Percentiles rank a stretch among this genome's conserved stretches.
phyloP scores from a whole-genome alignment of 441 rosid species.

The Daphne laureola region DNA sequence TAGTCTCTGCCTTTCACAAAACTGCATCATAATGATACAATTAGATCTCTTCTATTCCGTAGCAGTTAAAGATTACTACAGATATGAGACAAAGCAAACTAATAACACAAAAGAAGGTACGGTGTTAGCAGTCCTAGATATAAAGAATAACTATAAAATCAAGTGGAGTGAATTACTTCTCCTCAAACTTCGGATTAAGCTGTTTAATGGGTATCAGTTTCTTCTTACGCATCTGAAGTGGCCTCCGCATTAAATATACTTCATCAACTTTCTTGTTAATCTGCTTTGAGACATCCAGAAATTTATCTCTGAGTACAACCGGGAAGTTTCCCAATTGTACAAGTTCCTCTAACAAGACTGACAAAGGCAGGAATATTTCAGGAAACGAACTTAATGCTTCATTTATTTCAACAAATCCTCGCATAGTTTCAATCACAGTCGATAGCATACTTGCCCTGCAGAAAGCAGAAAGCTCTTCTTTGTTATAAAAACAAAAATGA shows the following conservation, averaged over 20 bases:
- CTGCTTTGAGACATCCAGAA: constrained; percentile 38
- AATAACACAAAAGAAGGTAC: too few species aligned
- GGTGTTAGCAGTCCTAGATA: not conserved
- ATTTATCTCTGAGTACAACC: constrained; percentile 39
- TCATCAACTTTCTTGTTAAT: constrained; percentile 49
- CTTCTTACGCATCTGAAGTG: constrained; percentile 69
- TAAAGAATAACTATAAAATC: not conserved
- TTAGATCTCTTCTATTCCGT: constrained; percentile 4
- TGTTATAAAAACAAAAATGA: too few species aligned
- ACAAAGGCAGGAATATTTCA: constrained; percentile 58
- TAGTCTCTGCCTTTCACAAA: constrained; percentile 79
- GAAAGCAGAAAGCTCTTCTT: not conserved
- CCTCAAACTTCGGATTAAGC: constrained; percentile 75
- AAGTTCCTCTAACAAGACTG: constrained; percentile 41
- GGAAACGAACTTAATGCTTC: constrained; percentile 62
- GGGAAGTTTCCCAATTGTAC: constrained; percentile 47
- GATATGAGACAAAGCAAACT: too few species aligned
- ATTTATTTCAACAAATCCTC: constrained; percentile 46
- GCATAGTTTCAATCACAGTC: constrained; percentile 46
- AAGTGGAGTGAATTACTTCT: constrained; percentile 39
- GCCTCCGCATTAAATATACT: constrained; percentile 39
- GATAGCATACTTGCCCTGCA: constrained; percentile 62
- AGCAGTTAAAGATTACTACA: not conserved
- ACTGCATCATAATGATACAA: constrained; percentile 41
- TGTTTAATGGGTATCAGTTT: constrained; percentile 67